Base-by-base conservation (phyloP, 345 rosid species). In the Punica granatum region DNA sequence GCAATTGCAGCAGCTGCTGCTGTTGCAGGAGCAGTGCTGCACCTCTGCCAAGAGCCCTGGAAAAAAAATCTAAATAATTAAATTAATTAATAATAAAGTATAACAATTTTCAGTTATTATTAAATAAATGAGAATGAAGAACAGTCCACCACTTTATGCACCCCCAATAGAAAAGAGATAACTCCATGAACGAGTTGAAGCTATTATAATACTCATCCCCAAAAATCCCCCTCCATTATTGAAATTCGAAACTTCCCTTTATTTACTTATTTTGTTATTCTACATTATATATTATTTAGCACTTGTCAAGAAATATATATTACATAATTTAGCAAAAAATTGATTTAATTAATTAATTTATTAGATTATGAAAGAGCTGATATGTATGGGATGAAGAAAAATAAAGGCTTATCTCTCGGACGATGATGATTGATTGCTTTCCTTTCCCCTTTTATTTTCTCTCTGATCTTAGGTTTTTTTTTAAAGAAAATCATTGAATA, bases 1-100 rank as follows among this genome's bases (percentile, higher is more conserved):
- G 71, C 65, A 68, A 65, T 43, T 19, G 71, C 71, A 68, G 71
- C 65, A 12, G 65, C 71, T 60, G 71, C 71, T 58, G 65, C 64
- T 58, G 65, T 60, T 68, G 71, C 71, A 68, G 71, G 59, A 43
- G 65, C 71, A 68, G 65, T 42, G 71, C 54, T 68, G 64, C 58
- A 68, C 18, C 65, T 44, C 71, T 58, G 54, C 64, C 30, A 23
- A 33, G 35, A 35, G 59, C 16, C 12, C 23, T 2, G 19, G 14
- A 16, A 49, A 23, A 34, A 35, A 13, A 8, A 0, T 7, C 3
- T 11, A 6, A 13, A 25, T 53, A n/a, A 6, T 3, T 23, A 6
- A 23, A 1, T 53, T 23, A 53, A 2, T 49, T 53, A 53, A 53
- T 18, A 2, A 2, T 18, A 53, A 18, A 49, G 21, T 12, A 19